Evolutionary conservation across 495 filamentous ascomycete genomes (phyloP).

Genomic region (Neurospora cerealis): DNA sequence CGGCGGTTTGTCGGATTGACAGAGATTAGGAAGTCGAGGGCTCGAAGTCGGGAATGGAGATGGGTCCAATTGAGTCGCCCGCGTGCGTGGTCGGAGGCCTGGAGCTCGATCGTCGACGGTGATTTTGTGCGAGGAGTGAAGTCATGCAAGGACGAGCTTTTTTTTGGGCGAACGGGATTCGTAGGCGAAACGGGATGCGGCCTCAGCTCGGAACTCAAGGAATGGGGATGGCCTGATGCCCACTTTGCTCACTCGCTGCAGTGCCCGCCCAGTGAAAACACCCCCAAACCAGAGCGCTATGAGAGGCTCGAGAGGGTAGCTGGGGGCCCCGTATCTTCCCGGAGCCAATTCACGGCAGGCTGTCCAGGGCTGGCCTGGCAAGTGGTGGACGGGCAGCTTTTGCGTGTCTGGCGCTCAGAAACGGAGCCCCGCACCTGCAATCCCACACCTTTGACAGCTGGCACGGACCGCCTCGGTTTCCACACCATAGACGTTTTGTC

Average conservation of each 20-base stretch:
- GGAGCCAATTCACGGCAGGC: background rate
- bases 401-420: background rate
- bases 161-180: constrained; percentile 17
- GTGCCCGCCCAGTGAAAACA: background rate
- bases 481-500: background rate
- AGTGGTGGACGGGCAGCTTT: background rate
- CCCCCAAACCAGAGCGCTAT: background rate
- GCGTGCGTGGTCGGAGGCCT: constrained; percentile 21
- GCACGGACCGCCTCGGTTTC: background rate
- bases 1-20: background rate
- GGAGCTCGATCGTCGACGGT: constrained; percentile 18
- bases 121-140: constrained; percentile 24
- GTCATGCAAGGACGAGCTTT: constrained; percentile 30
- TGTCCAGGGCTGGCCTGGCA: background rate
- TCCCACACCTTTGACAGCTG: background rate
- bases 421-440: constrained; percentile 1
- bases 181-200: constrained; percentile 1
- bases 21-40: constrained; percentile 10
- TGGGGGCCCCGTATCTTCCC: constrained; percentile 4
- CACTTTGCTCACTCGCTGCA: background rate
- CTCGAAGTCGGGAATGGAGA: constrained; percentile 28
- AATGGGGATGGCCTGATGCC: constrained; percentile 21
- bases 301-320: constrained; percentile 1
- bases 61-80: constrained; percentile 31
- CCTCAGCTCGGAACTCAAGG: constrained; percentile 15